Percentiles rank a stretch among this genome's conserved stretches.
Evolutionary conservation across 768 basidiomycete genomes (phyloP).

Genomic region (Scleroderma bovista): DNA sequence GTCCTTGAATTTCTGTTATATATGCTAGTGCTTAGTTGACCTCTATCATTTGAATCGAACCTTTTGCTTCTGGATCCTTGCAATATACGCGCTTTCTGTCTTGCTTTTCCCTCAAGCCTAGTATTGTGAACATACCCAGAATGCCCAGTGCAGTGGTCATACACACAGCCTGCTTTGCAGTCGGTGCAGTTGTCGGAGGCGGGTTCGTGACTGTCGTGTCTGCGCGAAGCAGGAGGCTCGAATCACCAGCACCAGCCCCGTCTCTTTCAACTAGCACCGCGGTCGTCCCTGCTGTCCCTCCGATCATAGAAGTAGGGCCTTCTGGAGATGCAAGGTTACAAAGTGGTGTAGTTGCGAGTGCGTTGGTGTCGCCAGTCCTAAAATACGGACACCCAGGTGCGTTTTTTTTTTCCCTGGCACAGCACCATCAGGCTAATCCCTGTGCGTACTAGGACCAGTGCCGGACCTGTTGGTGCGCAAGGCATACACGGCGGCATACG

Average conservation of each 20-base stretch:
- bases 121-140: not conserved
- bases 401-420: conserved; percentile 18
- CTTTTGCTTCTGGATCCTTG: too few species aligned
- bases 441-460: conserved; percentile 59
- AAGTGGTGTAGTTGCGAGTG: conserved; percentile 19
- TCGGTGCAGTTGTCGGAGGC: conserved; percentile 78
- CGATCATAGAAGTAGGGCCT: conserved; percentile 42
- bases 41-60: too few species aligned
- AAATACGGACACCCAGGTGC: conserved; percentile 82
- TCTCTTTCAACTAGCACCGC: conserved; percentile 12
- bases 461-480: conserved; percentile 72
- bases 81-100: too few species aligned
- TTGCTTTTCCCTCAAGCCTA: not conserved
- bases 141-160: conserved; percentile 48
- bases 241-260: conserved; percentile 9
- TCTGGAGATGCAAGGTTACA: conserved; percentile 41
- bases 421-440: too few species aligned
- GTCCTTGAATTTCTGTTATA: too few species aligned
- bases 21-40: too few species aligned
- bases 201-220: conserved; percentile 54
- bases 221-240: conserved; percentile 25
- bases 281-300: conserved; percentile 20
- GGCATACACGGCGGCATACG: conserved; percentile 88
- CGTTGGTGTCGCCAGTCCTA: conserved; percentile 38
- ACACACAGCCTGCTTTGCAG: conserved; percentile 72